Base-by-base conservation (phyloP, 768 basidiomycete genomes). In the Mycena belliarum region DNA sequence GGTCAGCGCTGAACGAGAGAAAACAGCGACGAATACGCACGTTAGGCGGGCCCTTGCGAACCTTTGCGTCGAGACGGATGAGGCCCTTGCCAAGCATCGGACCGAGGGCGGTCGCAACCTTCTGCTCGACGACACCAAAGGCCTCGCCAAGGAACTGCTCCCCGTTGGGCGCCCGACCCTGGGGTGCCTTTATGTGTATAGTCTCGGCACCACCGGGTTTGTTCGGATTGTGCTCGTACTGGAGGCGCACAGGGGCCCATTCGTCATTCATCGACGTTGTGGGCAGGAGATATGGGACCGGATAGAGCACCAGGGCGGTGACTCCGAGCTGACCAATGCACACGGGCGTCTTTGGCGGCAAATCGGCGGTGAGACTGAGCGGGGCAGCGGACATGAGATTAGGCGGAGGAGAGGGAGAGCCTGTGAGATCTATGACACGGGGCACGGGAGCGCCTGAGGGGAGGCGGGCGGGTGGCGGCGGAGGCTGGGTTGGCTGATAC, bases 121-220 rank as follows among this genome's bases (percentile, higher is more conserved):
- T 92, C 70, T 93, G 91, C 68, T 95, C 93, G 28, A 95, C 83
- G 20, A 95, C 87, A 6, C 82, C 93, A 63, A 95, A 95, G 15
- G 76, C 77, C 49, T 94, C 90, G 2, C 86, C 86, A 7, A 76
- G 68, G 3, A 77, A 67, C 24, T 74, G 68, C 57, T 89, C 87
- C 18, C 88, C 88, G 35, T 76, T 75, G 2, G 76, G 71, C 25
- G 74, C 69, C 63, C 80, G 81, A 23, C 70, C 69, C 48, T 76
- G 79, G 3, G 91, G 91, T 0, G 86, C 78, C 67, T 81, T 84
- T 63, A 95, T 89, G 61, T 92, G 85, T 37, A 95, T 88, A 6
- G 89, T 92, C 66, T 93, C 91, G 52, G 80, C 76, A 47, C 72
- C 78, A 29, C 78, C 78, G 6, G 76, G 71, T 65, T 84, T 82